Percentiles rank a stretch among this genome's conserved stretches.
Conservation (phyloP, 2,329 filamentous ascomycete species). For the Mariannaea elegans region DNA sequence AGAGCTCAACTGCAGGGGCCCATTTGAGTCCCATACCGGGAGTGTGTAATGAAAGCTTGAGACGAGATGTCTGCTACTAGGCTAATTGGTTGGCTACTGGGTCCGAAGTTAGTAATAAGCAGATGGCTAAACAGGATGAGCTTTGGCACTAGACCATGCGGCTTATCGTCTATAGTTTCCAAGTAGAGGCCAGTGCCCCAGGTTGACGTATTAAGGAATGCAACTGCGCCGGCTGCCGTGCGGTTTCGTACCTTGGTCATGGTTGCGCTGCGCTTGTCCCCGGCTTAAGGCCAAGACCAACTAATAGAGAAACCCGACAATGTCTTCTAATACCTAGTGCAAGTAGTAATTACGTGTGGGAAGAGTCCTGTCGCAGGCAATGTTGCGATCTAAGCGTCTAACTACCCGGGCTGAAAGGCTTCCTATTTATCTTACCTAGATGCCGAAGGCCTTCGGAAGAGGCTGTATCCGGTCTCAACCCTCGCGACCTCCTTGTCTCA, state of each 20-base stretch:
- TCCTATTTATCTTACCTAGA: too few relatives aligned
- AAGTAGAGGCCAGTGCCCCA: conserved; percentile 10
- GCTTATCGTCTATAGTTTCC: not conserved
- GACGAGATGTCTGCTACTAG: not conserved
- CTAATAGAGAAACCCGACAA: conserved; percentile 6
- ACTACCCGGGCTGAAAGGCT: too few relatives aligned
- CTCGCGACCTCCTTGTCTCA: too few relatives aligned
- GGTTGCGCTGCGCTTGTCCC: conserved; percentile 5
- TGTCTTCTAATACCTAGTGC: not conserved
- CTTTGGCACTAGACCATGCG: not conserved
- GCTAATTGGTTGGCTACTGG: not conserved
- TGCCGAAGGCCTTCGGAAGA: too few relatives aligned
- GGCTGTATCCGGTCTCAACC: too few relatives aligned
- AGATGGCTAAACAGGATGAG: too few relatives aligned
- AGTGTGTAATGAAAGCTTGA: not conserved
- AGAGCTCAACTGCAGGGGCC: not conserved
- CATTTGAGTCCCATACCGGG: not conserved
- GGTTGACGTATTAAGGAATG: conserved; percentile 7
- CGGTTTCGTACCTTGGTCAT: conserved; percentile 4
- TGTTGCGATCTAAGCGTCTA: conserved; percentile 16
- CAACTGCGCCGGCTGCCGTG: not conserved
- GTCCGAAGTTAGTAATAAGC: too few relatives aligned
- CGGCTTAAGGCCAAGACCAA: conserved; percentile 6
- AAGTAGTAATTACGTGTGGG: conserved; percentile 6
- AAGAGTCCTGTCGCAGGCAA: conserved; percentile 15